Conservation (phyloP, 1,284 basidiomycete genomes). For the Malassezia restricta region DNA sequence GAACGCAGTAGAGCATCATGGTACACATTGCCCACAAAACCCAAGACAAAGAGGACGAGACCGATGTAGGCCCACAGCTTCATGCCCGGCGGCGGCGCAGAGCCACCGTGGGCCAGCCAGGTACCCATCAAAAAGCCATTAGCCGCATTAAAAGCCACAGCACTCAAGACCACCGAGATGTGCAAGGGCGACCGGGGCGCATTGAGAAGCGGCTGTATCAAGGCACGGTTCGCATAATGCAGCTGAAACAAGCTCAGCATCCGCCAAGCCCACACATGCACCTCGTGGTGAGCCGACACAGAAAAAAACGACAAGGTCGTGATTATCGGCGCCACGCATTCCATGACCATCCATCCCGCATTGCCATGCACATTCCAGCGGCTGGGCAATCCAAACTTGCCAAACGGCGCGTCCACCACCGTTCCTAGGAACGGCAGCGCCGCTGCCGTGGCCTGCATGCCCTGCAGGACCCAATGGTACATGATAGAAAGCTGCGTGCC, state of each 20-base stretch:
- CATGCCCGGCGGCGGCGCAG: not conserved
- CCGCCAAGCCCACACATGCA: not conserved
- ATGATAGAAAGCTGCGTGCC: not conserved
- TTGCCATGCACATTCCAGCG: conserved; percentile 12
- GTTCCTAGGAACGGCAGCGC: conserved; percentile 1
- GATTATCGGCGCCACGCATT: conserved; percentile 6
- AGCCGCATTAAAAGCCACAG: conserved; percentile 58
- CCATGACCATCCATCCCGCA: conserved; percentile 16
- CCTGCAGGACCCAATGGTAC: not conserved
- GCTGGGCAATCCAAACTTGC: conserved; percentile 6
- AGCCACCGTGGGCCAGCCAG: conserved; percentile 46
- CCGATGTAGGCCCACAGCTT: not conserved
- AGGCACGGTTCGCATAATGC: conserved; percentile 72
- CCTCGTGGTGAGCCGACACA: not conserved
- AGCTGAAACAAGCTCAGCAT: conserved; percentile 57
- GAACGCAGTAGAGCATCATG: conserved; percentile 71
- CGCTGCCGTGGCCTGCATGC: conserved; percentile 10
- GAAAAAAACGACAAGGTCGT: not conserved
- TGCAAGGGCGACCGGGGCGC: conserved; percentile 69
- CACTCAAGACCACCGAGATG: conserved; percentile 56
- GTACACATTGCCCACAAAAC: conserved; percentile 64
- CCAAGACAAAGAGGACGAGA: conserved; percentile 46
- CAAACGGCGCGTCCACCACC: conserved; percentile 12
- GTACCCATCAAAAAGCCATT: conserved; percentile 63
- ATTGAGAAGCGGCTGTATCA: conserved; percentile 68